Base-by-base conservation (phyloP, 495 filamentous ascomycete genomes). In the Penicillium bovifimosum region DNA sequence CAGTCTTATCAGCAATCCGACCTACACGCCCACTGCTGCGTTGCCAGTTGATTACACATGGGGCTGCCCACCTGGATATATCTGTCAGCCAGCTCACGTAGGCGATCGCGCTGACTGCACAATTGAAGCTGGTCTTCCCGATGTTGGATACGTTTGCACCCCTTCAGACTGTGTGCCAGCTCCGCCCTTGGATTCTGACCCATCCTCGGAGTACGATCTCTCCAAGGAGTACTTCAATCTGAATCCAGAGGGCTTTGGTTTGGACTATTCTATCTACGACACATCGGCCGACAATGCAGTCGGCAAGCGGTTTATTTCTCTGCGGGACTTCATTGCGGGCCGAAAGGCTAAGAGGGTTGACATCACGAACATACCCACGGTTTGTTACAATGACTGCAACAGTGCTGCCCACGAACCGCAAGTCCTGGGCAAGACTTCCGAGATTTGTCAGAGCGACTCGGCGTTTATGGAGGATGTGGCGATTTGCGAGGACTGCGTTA, bases 181-280 rank as follows among this genome's bases (percentile, higher is more conserved):
- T n/a, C 67, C 65, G 1, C 59, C 57, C 2, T 72, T 68, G 50
- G 57, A 59, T 8, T 53, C 55, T 7, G 65, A 76, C 1, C 47
- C 66, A 48, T 59, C 60, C 14, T 81, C 58, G 3, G 69, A 76
- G 38, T 66, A 76, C 66, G 77, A 79, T 13, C 66, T 79, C 14
- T 74, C 73, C 9, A 56, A 72, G 3, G 76, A 73, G 4, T 87
- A 86, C 59, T 88, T 81, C 68, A 80, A 87, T 38, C 73, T 88
- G n/a, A 67, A 80, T 16, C 86, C 86, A 6, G 55, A 62, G 1
- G 71, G 69, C 13, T 89, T 89, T 58, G 84, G 83, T 7, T 59
- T 89, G 24, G 77, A 74, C 41, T 78, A 82, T 52, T 74, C 71
- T 29, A 84, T 89, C 32, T 88, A 55, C 63, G 35, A 29, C 50